phyloP scores from a whole-genome alignment of 495 filamentous ascomycete genomes.

The Letharia columbiana region DNA sequence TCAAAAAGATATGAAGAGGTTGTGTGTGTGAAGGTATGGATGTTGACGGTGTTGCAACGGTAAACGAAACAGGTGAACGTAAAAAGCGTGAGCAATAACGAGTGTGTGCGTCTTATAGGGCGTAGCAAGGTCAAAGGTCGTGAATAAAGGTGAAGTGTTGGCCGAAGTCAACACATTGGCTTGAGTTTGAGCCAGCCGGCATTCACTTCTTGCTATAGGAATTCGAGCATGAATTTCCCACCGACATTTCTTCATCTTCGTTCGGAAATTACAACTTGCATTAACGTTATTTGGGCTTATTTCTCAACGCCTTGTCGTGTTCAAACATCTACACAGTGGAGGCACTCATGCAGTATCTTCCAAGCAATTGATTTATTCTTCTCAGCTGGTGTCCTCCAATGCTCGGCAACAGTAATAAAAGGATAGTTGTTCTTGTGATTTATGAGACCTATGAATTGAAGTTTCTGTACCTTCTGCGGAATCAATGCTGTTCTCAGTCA shows the following conservation, averaged over 20 bases:
- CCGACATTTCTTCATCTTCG: neutral
- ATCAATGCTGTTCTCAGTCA: neutral
- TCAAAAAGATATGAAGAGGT: neutral
- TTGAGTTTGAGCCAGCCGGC: neutral
- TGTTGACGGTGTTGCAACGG: neutral
- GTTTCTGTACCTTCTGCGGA: neutral
- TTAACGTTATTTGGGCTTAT: neutral
- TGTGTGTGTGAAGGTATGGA: neutral
- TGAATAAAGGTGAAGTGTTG: neutral
- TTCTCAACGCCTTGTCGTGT: neutral
- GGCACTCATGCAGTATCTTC: neutral
- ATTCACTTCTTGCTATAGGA: neutral
- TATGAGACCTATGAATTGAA: neutral
- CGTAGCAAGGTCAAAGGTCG: neutral
- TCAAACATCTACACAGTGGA: neutral
- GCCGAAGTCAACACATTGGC: neutral
- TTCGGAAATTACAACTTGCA: neutral
- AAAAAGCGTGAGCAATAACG: neutral
- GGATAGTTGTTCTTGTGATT: neutral
- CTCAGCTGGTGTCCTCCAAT: neutral
- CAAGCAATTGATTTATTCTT: neutral
- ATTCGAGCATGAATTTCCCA: neutral
- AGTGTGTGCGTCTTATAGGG: neutral
- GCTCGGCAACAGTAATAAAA: neutral
- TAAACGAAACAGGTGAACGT: neutral